Evolutionary conservation across 441 rosid species (phyloP).

Genomic region (Macaranga tanarius): DNA sequence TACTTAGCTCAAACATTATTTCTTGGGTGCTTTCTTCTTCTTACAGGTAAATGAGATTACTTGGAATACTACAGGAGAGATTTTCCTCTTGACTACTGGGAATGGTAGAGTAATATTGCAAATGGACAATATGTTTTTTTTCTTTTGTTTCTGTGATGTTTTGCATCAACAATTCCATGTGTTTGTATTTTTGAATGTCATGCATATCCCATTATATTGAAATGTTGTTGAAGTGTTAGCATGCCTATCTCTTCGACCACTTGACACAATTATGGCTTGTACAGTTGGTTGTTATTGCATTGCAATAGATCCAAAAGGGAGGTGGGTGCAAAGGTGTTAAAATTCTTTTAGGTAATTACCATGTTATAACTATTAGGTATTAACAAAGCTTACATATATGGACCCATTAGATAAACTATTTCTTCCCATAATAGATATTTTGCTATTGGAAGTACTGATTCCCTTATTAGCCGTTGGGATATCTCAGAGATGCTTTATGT

Average conservation of each 20-base stretch:
- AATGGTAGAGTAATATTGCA: constrained; percentile 52
- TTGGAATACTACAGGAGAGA: constrained; percentile 93
- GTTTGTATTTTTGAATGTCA: background rate
- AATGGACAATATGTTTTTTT: constrained; percentile 2
- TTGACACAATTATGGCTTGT: constrained; percentile 88
- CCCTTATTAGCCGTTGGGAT: constrained; percentile 97
- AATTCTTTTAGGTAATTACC: background rate
- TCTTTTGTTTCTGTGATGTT: background rate
- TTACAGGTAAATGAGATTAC: constrained; percentile 93
- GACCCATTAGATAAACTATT: background rate
- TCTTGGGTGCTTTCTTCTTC: constrained; percentile 12
- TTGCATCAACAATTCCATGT: background rate
- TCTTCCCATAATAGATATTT: constrained; percentile 55
- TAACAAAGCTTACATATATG: background rate
- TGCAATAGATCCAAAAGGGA: constrained; percentile 92
- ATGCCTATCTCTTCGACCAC: constrained; percentile 80
- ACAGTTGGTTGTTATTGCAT: constrained; percentile 99
- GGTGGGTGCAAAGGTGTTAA: constrained; percentile 40
- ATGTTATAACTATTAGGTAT: background rate
- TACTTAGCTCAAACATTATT: background rate
- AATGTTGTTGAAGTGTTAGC: constrained; percentile 91
- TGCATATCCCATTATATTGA: constrained; percentile 29
- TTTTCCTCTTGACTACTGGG: constrained; percentile 92
- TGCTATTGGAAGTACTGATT: constrained; percentile 99
- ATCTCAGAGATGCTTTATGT: constrained; percentile 92